These are phyloP conservation scores for Symbiotaphrina buchneri DNA, from an alignment of 495 filamentous ascomycete species.

Conservation along the genomic window DNA sequence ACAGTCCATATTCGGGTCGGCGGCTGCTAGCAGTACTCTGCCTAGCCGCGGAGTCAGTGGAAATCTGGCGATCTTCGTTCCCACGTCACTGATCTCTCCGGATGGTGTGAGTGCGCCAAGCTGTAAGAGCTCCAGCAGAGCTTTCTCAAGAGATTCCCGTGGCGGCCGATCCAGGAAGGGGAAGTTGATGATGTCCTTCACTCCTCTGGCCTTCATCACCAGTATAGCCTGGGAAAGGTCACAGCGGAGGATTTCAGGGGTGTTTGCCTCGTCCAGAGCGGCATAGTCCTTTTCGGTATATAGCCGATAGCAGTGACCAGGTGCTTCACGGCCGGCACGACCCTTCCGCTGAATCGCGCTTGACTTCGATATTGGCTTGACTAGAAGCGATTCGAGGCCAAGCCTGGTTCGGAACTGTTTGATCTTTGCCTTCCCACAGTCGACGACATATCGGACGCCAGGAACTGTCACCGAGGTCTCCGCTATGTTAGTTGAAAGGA, in stretches of 20 bases:
- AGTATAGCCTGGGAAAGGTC: constrained; percentile 73
- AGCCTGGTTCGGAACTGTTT: constrained; percentile 75
- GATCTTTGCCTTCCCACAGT: constrained; percentile 83
- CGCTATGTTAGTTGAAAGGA: constrained; percentile 90
- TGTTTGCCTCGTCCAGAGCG: constrained; percentile 43
- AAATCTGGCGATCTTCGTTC: constrained; percentile 54
- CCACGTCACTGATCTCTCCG: constrained; percentile 51
- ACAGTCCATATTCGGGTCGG: constrained; percentile 41
- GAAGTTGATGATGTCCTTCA: constrained; percentile 63
- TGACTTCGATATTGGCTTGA: constrained; percentile 80
- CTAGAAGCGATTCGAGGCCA: constrained; percentile 75
- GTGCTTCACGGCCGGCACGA: constrained; percentile 79
- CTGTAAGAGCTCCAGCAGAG: constrained; percentile 53
- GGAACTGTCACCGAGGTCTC: constrained; percentile 95
- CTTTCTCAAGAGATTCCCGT: constrained; percentile 58
- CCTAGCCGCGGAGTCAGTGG: constrained; percentile 68
- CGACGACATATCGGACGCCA: constrained; percentile 77
- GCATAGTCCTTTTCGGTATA: constrained; percentile 70
- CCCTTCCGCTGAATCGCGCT: constrained; percentile 82
- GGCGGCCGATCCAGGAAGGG: constrained; percentile 69
- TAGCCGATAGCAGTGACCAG: constrained; percentile 73
- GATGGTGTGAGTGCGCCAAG: constrained; percentile 54
- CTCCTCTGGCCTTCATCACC: constrained; percentile 82
- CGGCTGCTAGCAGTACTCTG: constrained; percentile 63
- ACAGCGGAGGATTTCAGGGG: constrained; percentile 76